Evolutionary conservation across 306 rosid genomes (phyloP).

Genomic region (Quercus agrifolia): DNA sequence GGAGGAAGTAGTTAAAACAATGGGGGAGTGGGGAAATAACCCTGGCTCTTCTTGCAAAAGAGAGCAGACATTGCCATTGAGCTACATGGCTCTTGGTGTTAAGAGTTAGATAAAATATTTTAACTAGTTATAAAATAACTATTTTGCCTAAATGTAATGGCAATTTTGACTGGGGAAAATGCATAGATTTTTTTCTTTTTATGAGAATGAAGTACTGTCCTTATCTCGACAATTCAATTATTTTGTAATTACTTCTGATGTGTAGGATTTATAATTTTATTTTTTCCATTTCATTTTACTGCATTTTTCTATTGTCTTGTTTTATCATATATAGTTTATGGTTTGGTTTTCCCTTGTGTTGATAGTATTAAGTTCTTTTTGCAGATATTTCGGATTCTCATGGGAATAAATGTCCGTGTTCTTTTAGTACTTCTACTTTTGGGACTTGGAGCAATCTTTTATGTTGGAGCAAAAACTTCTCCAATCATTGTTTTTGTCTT

Average conservation of each 20-base stretch:
- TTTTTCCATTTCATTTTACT: background rate
- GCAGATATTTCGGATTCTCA: slow-evolving; percentile 80
- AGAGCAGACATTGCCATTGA: too few species aligned
- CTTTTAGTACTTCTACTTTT: slow-evolving; percentile 61
- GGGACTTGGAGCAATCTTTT: slow-evolving; percentile 72
- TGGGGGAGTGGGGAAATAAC: too few species aligned
- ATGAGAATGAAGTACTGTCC: background rate
- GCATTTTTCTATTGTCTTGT: background rate
- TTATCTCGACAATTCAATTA: background rate
- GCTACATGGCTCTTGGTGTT: too few species aligned
- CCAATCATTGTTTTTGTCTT: slow-evolving; percentile 88
- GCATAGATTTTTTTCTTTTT: background rate
- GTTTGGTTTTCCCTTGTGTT: background rate
- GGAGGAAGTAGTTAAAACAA: too few species aligned
- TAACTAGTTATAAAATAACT: background rate
- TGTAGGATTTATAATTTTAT: background rate
- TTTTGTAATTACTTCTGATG: background rate
- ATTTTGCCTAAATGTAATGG: background rate
- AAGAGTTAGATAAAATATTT: background rate
- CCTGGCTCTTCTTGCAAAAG: too few species aligned
- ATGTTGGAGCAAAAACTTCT: slow-evolving; percentile 84
- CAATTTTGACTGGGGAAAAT: background rate
- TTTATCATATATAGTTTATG: background rate
- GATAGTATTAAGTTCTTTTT: slow-evolving; percentile 20
- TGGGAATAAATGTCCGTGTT: slow-evolving; percentile 72